Evolutionary conservation across 257 asterid genomes (phyloP).

Genomic region (Jaltomata sinuosa): DNA sequence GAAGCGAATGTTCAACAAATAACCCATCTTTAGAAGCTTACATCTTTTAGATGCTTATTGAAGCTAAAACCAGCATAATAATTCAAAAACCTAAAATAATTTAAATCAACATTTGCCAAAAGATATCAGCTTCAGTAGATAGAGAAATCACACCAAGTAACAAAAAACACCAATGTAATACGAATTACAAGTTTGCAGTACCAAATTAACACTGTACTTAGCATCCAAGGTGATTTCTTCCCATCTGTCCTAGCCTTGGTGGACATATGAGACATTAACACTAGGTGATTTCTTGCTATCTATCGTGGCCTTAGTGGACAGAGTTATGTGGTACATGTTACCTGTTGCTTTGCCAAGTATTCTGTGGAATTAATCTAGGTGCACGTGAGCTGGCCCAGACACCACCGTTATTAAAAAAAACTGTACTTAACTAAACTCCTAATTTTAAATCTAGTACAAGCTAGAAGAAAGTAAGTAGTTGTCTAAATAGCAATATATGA

Average conservation of each 20-base stretch:
- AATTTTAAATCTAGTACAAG: neutral
- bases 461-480: neutral
- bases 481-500: neutral
- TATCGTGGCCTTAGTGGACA: too few relatives aligned
- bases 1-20: neutral
- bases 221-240: too few relatives aligned
- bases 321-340: too few relatives aligned
- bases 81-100: neutral
- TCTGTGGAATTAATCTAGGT: too few relatives aligned
- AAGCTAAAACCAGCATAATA: neutral
- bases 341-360: too few relatives aligned
- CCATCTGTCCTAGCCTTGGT: too few relatives aligned
- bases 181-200: neutral
- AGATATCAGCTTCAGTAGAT: neutral
- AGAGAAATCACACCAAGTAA: neutral
- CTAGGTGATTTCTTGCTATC: too few relatives aligned
- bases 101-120: neutral
- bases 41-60: neutral
- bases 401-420: too few relatives aligned
- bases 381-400: too few relatives aligned
- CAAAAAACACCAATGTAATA: neutral
- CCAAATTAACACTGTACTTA: neutral
- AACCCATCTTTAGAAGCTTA: neutral
- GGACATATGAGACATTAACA: too few relatives aligned
- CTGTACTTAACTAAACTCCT: too few relatives aligned